Evolutionary conservation across 106 monocot species (phyloP), one percentile per base, ranked within the genome.

Genomic region (Allium cepa): DNA sequence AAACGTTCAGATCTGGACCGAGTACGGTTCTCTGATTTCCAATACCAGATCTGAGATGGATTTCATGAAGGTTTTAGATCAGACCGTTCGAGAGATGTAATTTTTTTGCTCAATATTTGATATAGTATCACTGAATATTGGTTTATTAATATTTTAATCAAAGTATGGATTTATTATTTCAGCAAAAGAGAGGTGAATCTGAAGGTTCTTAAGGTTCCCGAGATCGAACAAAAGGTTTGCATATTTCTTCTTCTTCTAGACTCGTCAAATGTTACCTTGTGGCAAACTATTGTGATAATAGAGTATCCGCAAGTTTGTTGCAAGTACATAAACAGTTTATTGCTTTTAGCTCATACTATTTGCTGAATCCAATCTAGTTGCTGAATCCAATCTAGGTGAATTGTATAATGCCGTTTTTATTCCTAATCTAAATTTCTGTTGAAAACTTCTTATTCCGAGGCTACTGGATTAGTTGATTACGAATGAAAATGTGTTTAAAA

Each of bases 131-230:
- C 8, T 28, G 26, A 7, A 27, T 28, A 18, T 72, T 69, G 59
- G 7, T 67, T 14, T 10, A 0, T 67, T 69, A 16, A 56, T 11
- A 49, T 48, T 1, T 67, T 67, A 17, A 59, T 56, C 53, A 0
- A 12, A 50, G 17, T 11, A 61, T 51, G 49, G 9, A 36, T 46
- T 26, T 17, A 9, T 62, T 56, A 55, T 70, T 57, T 17, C 79
- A 97, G 97, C 92, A 97, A 87, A 86, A 89, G 97, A 52, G 97
- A 97, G 88, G 92, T 97, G 52, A 97, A 97, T 83, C 69, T 97
- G 67, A 92, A 86, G 62, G 97, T 97, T 36, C 87, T 97, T 67
- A 97, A 92, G 69, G 92, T 97, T 9, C 97, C 97, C 26, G 97
- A 92, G 82, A 89, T 92, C 69, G 97, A 97, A 50, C 97, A 97